phyloP scores from a whole-genome alignment of 768 basidiomycete genomes.

The Tephrocybe sp. region DNA sequence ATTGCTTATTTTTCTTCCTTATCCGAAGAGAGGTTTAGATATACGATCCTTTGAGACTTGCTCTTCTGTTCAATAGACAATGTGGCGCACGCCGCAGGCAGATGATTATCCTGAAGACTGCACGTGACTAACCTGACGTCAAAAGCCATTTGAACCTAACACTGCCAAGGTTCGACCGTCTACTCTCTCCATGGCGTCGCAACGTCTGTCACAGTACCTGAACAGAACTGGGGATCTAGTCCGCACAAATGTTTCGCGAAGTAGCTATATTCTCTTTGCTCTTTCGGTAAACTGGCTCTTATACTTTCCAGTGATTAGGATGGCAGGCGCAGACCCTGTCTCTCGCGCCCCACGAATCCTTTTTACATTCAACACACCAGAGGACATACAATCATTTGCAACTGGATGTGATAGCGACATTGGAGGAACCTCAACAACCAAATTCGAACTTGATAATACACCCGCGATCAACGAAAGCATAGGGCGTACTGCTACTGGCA shows the following conservation, averaged over 20 bases:
- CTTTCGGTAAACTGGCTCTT: background rate
- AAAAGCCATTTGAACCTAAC: too few relatives aligned
- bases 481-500: slow-evolving; percentile 51
- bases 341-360: slow-evolving; percentile 61
- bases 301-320: slow-evolving; percentile 55
- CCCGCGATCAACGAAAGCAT: slow-evolving; percentile 43
- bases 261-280: slow-evolving; percentile 19
- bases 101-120: too few relatives aligned
- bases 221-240: slow-evolving; percentile 37
- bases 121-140: slow-evolving; percentile 11
- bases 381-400: slow-evolving; percentile 62
- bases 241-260: slow-evolving; percentile 31
- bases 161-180: too few relatives aligned
- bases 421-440: slow-evolving; percentile 77
- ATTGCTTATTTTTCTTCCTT: too few relatives aligned
- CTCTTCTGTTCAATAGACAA: too few relatives aligned
- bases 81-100: too few relatives aligned
- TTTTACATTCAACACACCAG: slow-evolving; percentile 57
- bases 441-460: slow-evolving; percentile 65
- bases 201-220: slow-evolving; percentile 34
- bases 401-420: slow-evolving; percentile 88
- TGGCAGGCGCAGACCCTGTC: slow-evolving; percentile 72
- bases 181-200: slow-evolving; percentile 25
- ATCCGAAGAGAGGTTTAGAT: too few relatives aligned
- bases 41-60: too few relatives aligned